These are phyloP conservation scores for Lyophyllum semitale DNA, from an alignment of 768 basidiomycete species.

Conservation along the genomic window DNA sequence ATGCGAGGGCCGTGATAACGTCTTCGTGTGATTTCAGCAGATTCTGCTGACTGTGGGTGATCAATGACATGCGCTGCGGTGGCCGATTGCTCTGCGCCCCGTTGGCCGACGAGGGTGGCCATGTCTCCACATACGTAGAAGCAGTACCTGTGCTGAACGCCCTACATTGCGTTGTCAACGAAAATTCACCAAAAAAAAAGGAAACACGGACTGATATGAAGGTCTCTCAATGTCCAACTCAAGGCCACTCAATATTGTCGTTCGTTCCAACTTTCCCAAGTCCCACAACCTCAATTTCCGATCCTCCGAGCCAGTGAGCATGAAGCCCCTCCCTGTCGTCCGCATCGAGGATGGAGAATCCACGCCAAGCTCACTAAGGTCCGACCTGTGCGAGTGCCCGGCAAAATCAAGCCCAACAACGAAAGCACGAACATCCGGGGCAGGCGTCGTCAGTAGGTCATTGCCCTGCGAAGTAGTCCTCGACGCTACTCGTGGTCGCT, in stretches of 20 bases:
- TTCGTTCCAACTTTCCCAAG: slow-evolving; percentile 68
- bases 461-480: slow-evolving; percentile 29
- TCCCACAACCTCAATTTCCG: slow-evolving; percentile 89
- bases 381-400: slow-evolving; percentile 60
- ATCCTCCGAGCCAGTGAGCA: slow-evolving; percentile 91
- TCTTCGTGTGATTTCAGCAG: slow-evolving; percentile 89
- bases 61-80: slow-evolving; percentile 73
- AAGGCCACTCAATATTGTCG: slow-evolving; percentile 76
- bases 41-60: slow-evolving; percentile 82
- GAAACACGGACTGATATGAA: slow-evolving; percentile 64
- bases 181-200: background rate
- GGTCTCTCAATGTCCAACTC: slow-evolving; percentile 79
- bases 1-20: slow-evolving; percentile 80
- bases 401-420: slow-evolving; percentile 79
- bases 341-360: slow-evolving; percentile 42
- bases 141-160: slow-evolving; percentile 43
- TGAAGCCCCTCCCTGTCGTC: slow-evolving; percentile 59
- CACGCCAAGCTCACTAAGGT: slow-evolving; percentile 43
- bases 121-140: slow-evolving; percentile 64
- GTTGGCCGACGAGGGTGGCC: slow-evolving; percentile 44
- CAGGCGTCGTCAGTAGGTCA: slow-evolving; percentile 46
- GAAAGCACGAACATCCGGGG: slow-evolving; percentile 69
- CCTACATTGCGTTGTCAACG: slow-evolving; percentile 19
- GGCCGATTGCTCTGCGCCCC: slow-evolving; percentile 63
- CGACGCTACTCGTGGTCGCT: slow-evolving; percentile 31